Percentiles rank a stretch among this genome's conserved stretches.
These are phyloP conservation scores for Croton laevigatus DNA, from an alignment of 441 rosid genomes.

Conservation along the genomic window DNA sequence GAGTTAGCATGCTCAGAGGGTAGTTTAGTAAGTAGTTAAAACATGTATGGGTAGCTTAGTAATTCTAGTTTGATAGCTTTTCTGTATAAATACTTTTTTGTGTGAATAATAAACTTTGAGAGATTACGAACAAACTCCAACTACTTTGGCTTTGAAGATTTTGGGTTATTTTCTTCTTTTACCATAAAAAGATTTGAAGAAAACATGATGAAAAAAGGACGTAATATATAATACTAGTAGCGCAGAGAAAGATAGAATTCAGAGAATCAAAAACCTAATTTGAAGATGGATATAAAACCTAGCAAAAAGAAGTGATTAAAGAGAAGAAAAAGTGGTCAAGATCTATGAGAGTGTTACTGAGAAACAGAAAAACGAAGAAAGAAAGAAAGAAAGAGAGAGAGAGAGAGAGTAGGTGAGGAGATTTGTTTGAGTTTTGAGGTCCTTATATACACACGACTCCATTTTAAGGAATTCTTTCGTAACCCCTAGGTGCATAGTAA, in stretches of 20 bases:
- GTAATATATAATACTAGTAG: background rate
- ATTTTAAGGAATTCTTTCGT: background rate
- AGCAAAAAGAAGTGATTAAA: background rate
- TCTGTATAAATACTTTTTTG: too few relatives aligned
- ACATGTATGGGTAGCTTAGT: too few relatives aligned
- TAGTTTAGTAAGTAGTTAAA: too few relatives aligned
- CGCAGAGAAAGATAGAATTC: background rate
- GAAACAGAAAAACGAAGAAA: too few relatives aligned
- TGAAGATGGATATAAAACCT: background rate
- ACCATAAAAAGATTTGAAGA: background rate
- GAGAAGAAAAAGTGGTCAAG: constrained; percentile 17
- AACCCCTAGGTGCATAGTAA: constrained; percentile 19
- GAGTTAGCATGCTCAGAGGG: too few relatives aligned
- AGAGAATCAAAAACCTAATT: background rate
- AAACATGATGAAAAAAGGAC: background rate
- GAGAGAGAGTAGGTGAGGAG: constrained; percentile 13
- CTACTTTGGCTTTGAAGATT: constrained; percentile 13
- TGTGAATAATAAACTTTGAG: too few relatives aligned
- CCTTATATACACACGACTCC: constrained; percentile 31
- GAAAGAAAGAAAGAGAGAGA: background rate
- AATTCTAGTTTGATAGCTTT: too few relatives aligned
- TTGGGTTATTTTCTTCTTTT: background rate
- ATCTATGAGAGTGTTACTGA: constrained; percentile 12
- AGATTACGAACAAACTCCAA: constrained; percentile 6
- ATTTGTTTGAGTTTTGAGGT: constrained; percentile 18